These are phyloP conservation scores for Malus hybrid DNA, from an alignment of 331 rosid species.

Conservation along the genomic window DNA sequence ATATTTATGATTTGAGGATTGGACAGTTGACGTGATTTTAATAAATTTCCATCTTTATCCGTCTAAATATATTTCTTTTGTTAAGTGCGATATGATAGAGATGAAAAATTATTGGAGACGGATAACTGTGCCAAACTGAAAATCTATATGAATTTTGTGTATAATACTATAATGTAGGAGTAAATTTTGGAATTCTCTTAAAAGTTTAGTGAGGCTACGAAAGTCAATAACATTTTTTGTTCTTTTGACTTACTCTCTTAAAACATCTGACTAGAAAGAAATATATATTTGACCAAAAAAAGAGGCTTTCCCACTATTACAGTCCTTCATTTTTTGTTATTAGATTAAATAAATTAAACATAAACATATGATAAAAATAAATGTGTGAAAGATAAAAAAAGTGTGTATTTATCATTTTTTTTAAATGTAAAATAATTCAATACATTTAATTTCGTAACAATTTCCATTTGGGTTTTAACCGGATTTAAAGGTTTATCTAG, in stretches of 20 bases:
- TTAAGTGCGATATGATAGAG: not conserved
- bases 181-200: not conserved
- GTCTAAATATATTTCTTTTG: too few relatives aligned
- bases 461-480: not conserved
- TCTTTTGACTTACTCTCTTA: not conserved
- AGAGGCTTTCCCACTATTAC: too few relatives aligned
- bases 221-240: not conserved
- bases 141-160: not conserved
- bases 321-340: too few relatives aligned
- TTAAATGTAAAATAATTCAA: not conserved
- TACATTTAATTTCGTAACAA: not conserved
- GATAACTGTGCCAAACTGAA: not conserved
- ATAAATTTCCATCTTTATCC: not conserved
- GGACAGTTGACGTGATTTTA: too few relatives aligned
- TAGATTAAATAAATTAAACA: too few relatives aligned
- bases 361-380: not conserved
- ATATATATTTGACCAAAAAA: too few relatives aligned
- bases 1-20: not conserved
- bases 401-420: fast-evolving
- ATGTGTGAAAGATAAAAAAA: fast-evolving
- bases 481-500: fast-evolving
- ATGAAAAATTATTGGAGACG: not conserved
- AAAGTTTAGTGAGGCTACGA: not conserved
- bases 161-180: too few relatives aligned
- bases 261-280: not conserved